Evolutionary conservation across 1,139 yeast species (phyloP).

Genomic region (Suhomyces bokatorum): DNA sequence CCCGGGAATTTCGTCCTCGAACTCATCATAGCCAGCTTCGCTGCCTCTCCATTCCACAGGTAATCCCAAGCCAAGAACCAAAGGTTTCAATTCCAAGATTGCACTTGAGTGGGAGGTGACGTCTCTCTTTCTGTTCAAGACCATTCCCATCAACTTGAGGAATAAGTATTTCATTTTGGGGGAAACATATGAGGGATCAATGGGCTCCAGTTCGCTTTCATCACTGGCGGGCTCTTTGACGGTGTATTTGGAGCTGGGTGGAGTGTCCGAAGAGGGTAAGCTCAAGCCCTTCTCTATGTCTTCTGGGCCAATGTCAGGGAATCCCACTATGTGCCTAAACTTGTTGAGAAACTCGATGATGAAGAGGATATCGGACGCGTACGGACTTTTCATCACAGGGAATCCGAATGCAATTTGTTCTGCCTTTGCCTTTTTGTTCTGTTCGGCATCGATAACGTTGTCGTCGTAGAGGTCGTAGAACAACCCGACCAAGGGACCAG

Average conservation of each 20-base stretch:
- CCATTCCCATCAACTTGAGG: conserved; percentile 35
- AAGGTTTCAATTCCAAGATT: conserved; percentile 42
- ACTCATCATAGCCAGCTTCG: conserved; percentile 13
- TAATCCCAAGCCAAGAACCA: conserved; percentile 23
- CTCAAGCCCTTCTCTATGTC: conserved; percentile 53
- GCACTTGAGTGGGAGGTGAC: conserved; percentile 36
- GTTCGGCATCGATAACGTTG: conserved; percentile 25
- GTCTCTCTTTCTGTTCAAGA: conserved; percentile 43
- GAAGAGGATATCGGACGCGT: conserved; percentile 47
- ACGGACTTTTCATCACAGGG: conserved; percentile 32
- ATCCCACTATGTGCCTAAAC: conserved; percentile 35
- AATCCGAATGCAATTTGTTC: conserved; percentile 33
- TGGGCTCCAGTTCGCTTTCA: background rate
- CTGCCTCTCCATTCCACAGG: conserved; percentile 22
- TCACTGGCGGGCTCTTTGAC: background rate
- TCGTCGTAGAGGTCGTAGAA: conserved; percentile 44
- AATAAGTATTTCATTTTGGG: conserved; percentile 39
- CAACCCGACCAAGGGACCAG: conserved; percentile 43
- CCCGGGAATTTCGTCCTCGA: conserved; percentile 14
- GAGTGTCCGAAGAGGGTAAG: conserved; percentile 20
- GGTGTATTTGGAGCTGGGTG: background rate
- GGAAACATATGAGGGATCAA: conserved; percentile 22
- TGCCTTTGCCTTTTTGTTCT: conserved; percentile 19
- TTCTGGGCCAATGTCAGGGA: conserved; percentile 42
- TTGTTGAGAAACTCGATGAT: conserved; percentile 46